Evolutionary conservation across 179 eudicot genomes (phyloP), one percentile per base, ranked within the genome.

Genomic region (Silene coronaria): DNA sequence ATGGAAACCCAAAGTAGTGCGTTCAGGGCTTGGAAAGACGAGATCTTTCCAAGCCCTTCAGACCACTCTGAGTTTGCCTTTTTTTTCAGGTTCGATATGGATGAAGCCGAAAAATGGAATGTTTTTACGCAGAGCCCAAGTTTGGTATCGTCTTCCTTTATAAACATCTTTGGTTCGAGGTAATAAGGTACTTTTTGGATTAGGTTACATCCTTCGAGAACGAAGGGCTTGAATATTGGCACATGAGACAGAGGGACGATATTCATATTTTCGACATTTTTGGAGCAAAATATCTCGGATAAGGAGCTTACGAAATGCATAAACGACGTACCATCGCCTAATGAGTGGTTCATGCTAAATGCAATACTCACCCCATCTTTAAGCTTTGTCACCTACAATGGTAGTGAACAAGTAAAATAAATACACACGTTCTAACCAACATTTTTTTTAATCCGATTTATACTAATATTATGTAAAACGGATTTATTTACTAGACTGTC

Each of bases 1-100:
- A 70, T 70, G 59, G 73, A 70, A n/a, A 70, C 24, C 73, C 73
- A 70, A 23, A 70, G 22, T 10, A 23, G 59, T 11, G 59, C 60
- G 11, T 19, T 21, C 14, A 70, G 36, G 17, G 73, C 73, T 70
- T 70, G 73, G 73, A 23, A 70, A 45, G 73, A 70, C 34, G 73
- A 46, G 60, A 70, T 70, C 60, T 24, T 23, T 24, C 21, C 9
- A 23, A 26, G 19, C 3, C 60, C 73, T 4, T 46, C 13, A 1
- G 4, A 12, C 6, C 59, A 24, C 59, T 26, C 60, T 24, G 2
- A 46, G 36, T 70, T 70, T 36, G 38, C 60, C 34, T 16, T 6
- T 14, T 45, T n/a, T 58, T 70, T 70, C 5, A 70, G 61, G 13
- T 70, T 70, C 0, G 61, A 30, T 14, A 70, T 24, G 6, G n/a